Percentiles rank a stretch among this genome's conserved stretches.
Conservation (phyloP, 768 basidiomycete species). For the Mycena venus region DNA sequence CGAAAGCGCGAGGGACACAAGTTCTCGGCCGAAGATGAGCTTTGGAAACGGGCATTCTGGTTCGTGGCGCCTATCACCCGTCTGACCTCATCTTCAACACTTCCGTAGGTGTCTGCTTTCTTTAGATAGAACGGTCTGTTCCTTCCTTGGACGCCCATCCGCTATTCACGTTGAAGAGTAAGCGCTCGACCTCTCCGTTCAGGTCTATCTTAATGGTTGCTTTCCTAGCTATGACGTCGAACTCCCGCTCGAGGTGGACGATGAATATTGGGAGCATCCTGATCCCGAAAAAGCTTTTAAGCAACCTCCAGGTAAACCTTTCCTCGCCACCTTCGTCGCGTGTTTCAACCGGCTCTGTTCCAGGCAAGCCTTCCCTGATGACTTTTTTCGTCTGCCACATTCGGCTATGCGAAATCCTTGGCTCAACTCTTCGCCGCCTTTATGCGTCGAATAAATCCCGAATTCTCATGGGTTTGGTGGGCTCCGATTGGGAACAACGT, state of each 20-base stretch:
- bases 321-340: no score
- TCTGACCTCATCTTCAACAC: not conserved
- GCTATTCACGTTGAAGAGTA: conserved; percentile 82
- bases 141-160: conserved; percentile 74
- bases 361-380: conserved; percentile 66
- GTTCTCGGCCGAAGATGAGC: conserved; percentile 63
- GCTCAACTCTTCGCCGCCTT: conserved; percentile 72
- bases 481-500: conserved; percentile 68
- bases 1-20: conserved; percentile 51
- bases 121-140: conserved; percentile 52
- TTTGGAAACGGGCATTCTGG: conserved; percentile 74
- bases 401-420: conserved; percentile 74
- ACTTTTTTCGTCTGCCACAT: conserved; percentile 67
- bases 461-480: conserved; percentile 53
- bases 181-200: not conserved
- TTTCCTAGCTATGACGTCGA: conserved; percentile 71
- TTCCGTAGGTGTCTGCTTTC: conserved; percentile 46
- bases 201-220: not conserved
- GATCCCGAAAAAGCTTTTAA: conserved; percentile 65
- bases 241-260: conserved; percentile 71
- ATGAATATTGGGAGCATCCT: conserved; percentile 60
- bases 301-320: conserved; percentile 76
- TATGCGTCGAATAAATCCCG: conserved; percentile 59
- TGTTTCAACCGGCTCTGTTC: no score
- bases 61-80: conserved; percentile 34